Base-by-base conservation (phyloP, 495 filamentous ascomycete genomes). In the Articulospora tetracladia region DNA sequence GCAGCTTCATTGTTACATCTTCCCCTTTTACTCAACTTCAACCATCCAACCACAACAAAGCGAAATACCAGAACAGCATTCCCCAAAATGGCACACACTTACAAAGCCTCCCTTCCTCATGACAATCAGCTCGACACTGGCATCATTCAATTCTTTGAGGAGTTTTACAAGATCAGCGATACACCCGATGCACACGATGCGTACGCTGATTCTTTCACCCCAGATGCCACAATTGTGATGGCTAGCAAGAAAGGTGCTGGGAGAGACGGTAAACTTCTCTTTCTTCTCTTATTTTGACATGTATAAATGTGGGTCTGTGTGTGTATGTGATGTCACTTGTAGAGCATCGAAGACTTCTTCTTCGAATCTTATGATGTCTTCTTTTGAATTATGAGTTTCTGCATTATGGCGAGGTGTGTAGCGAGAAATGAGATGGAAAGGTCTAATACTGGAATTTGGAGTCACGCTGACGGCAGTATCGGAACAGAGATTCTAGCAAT, bases 101-200 rank as follows among this genome's bases (percentile, higher is more conserved):
- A 67, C 54, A 56, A 39, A 24, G 52, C 65, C 11, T 44, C 46
- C 23, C 73, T 69, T 59, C 77, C 77, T 0, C 48, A 56, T 1
- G 62, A 63, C 34, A 47, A 54, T 3, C 26, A 41, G 17, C 44
- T 66, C 0, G 59, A 65, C 50, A 49, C 68, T 7, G 70, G 69
- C 27, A 71, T 81, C 55, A 64, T 72, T 54, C 49, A 66, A 23
- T 86, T 82, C 71, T 78, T 85, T 70, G 73, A 81, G 66, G 66
- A 74, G 44, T 86, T 88, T 73, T 88, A 86, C 66, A 65, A 69
- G 25, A 77, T 73, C 15, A 83, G 81, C 52, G 85, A 87, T 65
- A 82, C 75, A 13, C 79, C 83, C 27, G 73, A 76, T 46, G 68
- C 72, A 4, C 81, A 86, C 65, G 80, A 83, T 24, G 70, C 74